Conservation (phyloP, 805 yeast genomes). For the Saccharomyces eubayanus region DNA sequence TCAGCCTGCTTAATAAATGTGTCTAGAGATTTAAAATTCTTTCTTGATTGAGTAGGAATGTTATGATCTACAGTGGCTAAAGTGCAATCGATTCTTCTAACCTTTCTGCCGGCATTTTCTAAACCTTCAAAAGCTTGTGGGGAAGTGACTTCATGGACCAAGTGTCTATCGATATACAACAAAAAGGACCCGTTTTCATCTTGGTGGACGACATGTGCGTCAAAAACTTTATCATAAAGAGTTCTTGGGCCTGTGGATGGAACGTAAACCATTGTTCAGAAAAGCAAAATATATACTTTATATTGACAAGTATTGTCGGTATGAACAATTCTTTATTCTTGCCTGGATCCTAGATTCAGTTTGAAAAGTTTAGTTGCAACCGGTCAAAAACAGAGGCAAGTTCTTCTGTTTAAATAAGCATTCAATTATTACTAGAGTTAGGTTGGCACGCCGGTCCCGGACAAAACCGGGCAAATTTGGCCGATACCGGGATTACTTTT, state of each 20-base stretch:
- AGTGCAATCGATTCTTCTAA: slow-evolving; percentile 88
- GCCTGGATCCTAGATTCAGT: not conserved
- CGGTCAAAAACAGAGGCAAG: not conserved
- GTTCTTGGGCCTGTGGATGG: slow-evolving; percentile 48
- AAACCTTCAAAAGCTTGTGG: slow-evolving; percentile 99
- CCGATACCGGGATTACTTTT: not conserved
- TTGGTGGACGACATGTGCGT: slow-evolving; percentile 85
- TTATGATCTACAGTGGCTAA: slow-evolving; percentile 95
- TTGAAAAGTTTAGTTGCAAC: not conserved
- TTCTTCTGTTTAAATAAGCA: not conserved
- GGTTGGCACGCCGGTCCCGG: not conserved
- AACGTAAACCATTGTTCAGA: slow-evolving; percentile 24
- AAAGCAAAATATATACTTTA: not conserved
- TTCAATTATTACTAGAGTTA: not conserved
- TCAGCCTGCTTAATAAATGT: slow-evolving; percentile 85
- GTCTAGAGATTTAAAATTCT: slow-evolving; percentile 58
- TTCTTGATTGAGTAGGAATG: slow-evolving; percentile 90
- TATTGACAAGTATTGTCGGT: not conserved
- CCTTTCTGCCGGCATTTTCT: slow-evolving; percentile 74
- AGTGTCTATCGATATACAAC: slow-evolving; percentile 89
- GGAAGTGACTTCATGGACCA: slow-evolving; percentile 97
- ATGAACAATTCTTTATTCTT: not conserved
- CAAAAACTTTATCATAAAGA: slow-evolving; percentile 91
- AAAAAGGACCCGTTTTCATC: slow-evolving; percentile 83
- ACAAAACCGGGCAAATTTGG: not conserved